Percentiles rank a stretch among this genome's conserved stretches.
Conservation (phyloP, 257 asterid species). For the Apocynum venetum region DNA sequence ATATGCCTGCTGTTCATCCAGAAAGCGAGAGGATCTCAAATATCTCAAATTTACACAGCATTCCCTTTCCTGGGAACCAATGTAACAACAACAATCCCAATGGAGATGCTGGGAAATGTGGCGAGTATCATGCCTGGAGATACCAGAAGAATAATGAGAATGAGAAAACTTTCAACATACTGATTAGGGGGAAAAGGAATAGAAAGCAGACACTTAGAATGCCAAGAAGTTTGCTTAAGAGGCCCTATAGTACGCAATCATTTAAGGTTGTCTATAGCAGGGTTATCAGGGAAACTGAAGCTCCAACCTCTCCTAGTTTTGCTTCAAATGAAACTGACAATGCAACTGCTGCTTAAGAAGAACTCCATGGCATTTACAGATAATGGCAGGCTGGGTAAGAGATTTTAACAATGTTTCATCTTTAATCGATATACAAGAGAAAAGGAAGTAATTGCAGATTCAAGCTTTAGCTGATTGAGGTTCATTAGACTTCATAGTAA, state of each 20-base stretch:
- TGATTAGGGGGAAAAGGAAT: slow-evolving; percentile 85
- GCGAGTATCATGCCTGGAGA: slow-evolving; percentile 32
- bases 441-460: slow-evolving; percentile 12
- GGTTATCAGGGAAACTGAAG: slow-evolving; percentile 78
- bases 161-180: slow-evolving; percentile 72
- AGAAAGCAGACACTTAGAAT: slow-evolving; percentile 79
- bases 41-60: slow-evolving; percentile 32
- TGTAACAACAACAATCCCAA: slow-evolving; percentile 32
- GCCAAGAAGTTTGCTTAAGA: slow-evolving; percentile 89
- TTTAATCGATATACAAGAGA: slow-evolving; percentile 19
- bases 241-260: slow-evolving; percentile 77
- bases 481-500: slow-evolving; percentile 23
- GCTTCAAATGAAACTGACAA: slow-evolving; percentile 46
- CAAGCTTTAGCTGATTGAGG: slow-evolving; percentile 28
- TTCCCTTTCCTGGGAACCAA: slow-evolving; percentile 37
- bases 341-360: slow-evolving; percentile 41
- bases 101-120: slow-evolving; percentile 37
- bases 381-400: slow-evolving; percentile 27
- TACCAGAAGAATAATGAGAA: slow-evolving; percentile 40
- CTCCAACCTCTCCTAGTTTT: slow-evolving; percentile 49
- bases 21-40: slow-evolving; percentile 33
- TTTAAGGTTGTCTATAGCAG: slow-evolving; percentile 86
- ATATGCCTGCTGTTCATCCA: slow-evolving; percentile 33
- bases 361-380: slow-evolving; percentile 16
- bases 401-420: slow-evolving; percentile 21